A percentile compares a stretch with the other conserved stretches of the same genome.
These are phyloP conservation scores for Yamadazyma diospyri DNA, from an alignment of 1,139 yeast species.

Conservation along the genomic window DNA sequence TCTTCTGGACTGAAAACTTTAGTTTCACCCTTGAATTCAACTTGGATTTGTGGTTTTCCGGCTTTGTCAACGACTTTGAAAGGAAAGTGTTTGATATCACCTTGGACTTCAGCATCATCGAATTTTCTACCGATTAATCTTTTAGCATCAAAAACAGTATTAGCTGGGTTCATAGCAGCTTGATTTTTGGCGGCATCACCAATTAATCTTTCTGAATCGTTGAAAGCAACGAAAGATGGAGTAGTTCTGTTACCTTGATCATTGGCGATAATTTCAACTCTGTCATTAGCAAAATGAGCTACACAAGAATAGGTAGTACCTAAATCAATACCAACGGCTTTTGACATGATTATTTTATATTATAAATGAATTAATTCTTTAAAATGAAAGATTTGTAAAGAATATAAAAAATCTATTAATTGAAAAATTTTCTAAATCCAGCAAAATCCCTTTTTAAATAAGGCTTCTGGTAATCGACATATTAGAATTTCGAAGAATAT, in stretches of 20 bases:
- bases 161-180: slow-evolving; percentile 95
- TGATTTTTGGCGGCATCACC: slow-evolving; percentile 99
- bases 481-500: slow-evolving; percentile 4
- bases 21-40: slow-evolving; percentile 89
- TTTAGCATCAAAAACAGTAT: slow-evolving; percentile 97
- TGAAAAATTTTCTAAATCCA: slow-evolving; percentile 2
- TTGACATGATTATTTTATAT: slow-evolving; percentile 13
- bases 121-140: slow-evolving; percentile 96
- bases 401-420: neutral
- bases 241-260: slow-evolving; percentile 99
- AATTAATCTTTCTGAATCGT: slow-evolving; percentile 94
- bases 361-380: too few relatives aligned
- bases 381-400: neutral
- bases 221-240: slow-evolving; percentile 97
- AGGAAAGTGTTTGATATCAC: slow-evolving; percentile 97
- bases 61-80: slow-evolving; percentile 84
- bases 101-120: slow-evolving; percentile 87
- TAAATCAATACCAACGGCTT: slow-evolving; percentile 98
- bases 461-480: neutral
- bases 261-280: slow-evolving; percentile 89
- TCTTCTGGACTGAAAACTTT: slow-evolving; percentile 97
- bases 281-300: slow-evolving; percentile 86
- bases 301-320: slow-evolving; percentile 99
- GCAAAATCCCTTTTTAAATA: slow-evolving; percentile 1
- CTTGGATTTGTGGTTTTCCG: slow-evolving; percentile 91